Evolutionary conservation across 805 yeast species (phyloP).

Genomic region (Zygosaccharomyces rouxii): DNA sequence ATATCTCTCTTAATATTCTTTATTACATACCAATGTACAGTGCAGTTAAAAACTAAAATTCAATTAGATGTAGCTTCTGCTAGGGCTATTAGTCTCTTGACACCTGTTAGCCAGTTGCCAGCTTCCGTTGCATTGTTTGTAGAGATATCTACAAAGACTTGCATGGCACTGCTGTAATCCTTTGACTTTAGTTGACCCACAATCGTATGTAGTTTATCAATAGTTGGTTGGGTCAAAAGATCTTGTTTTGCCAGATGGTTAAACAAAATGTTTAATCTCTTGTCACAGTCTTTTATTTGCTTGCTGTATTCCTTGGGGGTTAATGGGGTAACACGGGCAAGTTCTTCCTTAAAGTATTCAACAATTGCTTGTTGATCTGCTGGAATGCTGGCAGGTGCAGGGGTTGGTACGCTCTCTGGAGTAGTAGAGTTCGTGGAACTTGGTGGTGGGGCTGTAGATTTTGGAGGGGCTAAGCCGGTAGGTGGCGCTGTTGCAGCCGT

Average conservation of each 20-base stretch:
- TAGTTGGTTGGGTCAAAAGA: constrained; percentile 52
- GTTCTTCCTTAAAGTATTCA: constrained; percentile 48
- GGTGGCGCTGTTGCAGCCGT: constrained; percentile 5
- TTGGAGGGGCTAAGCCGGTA: constrained; percentile 11
- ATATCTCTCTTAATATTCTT: not conserved
- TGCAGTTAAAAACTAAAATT: not conserved
- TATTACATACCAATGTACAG: constrained; percentile 4
- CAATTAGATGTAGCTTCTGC: constrained; percentile 42
- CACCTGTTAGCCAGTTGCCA: constrained; percentile 91
- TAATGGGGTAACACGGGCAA: constrained; percentile 61
- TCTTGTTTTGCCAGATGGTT: constrained; percentile 75
- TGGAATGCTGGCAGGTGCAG: constrained; percentile 61
- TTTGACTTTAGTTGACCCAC: constrained; percentile 46
- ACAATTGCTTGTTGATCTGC: constrained; percentile 54
- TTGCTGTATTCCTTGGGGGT: constrained; percentile 70
- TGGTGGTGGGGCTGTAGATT: constrained; percentile 10
- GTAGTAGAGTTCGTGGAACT: not conserved
- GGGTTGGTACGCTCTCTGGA: constrained; percentile 34
- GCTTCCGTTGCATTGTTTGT: constrained; percentile 64
- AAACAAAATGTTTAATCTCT: constrained; percentile 70
- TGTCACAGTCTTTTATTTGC: constrained; percentile 76
- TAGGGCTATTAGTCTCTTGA: constrained; percentile 81
- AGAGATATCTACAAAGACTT: constrained; percentile 53
- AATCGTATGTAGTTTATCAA: constrained; percentile 49
- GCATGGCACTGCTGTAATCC: constrained; percentile 57